Evolutionary conservation across 805 yeast genomes (phyloP).

Genomic region (Millerago galiae): DNA sequence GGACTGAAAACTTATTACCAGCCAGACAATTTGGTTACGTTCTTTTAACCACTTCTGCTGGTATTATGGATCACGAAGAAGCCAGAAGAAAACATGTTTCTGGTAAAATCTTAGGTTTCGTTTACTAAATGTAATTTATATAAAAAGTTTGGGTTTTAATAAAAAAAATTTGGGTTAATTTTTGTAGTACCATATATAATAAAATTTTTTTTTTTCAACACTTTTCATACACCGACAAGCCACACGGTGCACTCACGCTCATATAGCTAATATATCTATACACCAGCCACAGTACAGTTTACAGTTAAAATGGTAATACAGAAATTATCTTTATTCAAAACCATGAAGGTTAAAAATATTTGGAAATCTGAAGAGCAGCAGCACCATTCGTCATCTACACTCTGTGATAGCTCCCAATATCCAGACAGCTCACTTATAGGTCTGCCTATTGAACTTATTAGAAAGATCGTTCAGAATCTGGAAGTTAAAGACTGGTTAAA

Average conservation of each 20-base stretch:
- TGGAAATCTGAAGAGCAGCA: conserved; percentile 2
- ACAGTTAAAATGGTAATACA: conserved; percentile 1
- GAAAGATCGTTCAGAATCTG: conserved; percentile 29
- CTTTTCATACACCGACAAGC: too few species aligned
- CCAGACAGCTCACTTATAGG: conserved; percentile 30
- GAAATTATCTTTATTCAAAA: conserved; percentile 1
- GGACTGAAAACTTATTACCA: conserved; percentile 97
- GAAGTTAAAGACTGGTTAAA: conserved; percentile 19
- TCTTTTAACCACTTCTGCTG: conserved; percentile 97
- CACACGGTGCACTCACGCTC: too few species aligned
- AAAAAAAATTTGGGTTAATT: neutral
- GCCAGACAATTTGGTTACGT: conserved; percentile 99
- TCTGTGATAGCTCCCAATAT: conserved; percentile 17
- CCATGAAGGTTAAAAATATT: neutral
- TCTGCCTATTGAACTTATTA: conserved; percentile 38
- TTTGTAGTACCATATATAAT: too few species aligned
- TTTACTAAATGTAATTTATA: conserved; percentile 48
- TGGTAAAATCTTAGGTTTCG: conserved; percentile 97
- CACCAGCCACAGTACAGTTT: conserved; percentile 1
- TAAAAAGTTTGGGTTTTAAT: neutral
- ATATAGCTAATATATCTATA: too few species aligned
- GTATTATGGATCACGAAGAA: conserved; percentile 99
- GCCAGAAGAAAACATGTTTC: conserved; percentile 99
- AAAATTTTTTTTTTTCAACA: too few species aligned
- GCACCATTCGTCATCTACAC: conserved; percentile 4